Conservation (phyloP, 441 rosid species). For the Rhodomyrtus psidioides region DNA sequence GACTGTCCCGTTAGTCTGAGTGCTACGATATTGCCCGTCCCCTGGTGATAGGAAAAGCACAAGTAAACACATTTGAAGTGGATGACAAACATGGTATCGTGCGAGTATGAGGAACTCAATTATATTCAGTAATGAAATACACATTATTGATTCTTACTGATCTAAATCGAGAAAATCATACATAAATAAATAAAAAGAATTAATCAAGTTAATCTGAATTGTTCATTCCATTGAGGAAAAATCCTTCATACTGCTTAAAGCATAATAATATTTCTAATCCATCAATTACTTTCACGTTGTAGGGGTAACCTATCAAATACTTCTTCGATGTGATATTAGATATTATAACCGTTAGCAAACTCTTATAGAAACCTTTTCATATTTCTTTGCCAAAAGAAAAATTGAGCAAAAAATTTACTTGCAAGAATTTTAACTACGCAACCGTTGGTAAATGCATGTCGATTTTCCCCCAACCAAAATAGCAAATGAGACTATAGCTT, state of each 20-base stretch:
- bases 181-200: background rate
- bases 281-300: background rate
- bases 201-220: background rate
- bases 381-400: no score
- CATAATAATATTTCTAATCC: background rate
- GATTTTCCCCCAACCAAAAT: background rate
- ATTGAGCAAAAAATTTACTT: no score
- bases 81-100: background rate
- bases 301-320: no score
- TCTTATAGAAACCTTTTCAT: no score
- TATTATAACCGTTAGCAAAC: no score
- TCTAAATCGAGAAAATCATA: background rate
- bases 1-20: accelerated
- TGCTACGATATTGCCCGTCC: background rate
- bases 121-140: background rate
- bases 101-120: background rate
- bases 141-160: background rate
- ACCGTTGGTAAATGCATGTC: background rate
- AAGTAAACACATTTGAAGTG: background rate
- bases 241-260: background rate
- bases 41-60: background rate
- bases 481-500: background rate
- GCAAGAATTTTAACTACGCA: no score
- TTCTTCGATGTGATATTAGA: no score
- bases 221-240: background rate